Percentiles rank a stretch among this genome's conserved stretches.
Conservation (phyloP, 768 basidiomycete genomes). For the Clitopilus passeckerianus region DNA sequence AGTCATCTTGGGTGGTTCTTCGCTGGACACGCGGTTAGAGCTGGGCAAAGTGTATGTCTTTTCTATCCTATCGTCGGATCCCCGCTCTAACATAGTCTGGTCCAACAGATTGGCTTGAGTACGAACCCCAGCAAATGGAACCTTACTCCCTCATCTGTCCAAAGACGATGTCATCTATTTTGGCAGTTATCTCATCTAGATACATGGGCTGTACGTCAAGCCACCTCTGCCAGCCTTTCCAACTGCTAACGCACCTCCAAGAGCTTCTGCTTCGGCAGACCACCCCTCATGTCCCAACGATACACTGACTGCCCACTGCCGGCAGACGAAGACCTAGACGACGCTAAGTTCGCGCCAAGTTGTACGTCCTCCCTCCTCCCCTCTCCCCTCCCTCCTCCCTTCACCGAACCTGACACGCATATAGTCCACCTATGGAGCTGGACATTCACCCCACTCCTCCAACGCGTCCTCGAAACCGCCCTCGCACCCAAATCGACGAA, state of each 20-base stretch:
- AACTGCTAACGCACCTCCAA: conserved; percentile 15
- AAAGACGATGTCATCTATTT: conserved; percentile 52
- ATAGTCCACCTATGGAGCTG: conserved; percentile 53
- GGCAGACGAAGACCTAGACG: conserved; percentile 31
- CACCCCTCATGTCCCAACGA: conserved; percentile 44
- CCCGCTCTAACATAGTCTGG: background rate
- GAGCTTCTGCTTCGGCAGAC: conserved; percentile 62
- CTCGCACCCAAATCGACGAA: conserved; percentile 48
- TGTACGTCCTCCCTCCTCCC: conserved; percentile 28
- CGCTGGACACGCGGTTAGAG: conserved; percentile 53
- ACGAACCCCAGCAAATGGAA: conserved; percentile 58
- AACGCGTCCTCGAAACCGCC: conserved; percentile 42
- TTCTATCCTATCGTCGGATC: background rate
- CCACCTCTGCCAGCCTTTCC: background rate
- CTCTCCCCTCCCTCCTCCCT: background rate
- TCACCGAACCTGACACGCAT: background rate
- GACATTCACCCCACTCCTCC: conserved; percentile 49
- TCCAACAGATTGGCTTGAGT: background rate
- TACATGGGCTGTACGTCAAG: conserved; percentile 46
- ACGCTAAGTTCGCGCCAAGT: conserved; percentile 27
- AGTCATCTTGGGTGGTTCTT: conserved; percentile 50
- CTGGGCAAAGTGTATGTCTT: conserved; percentile 55
- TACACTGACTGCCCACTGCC: conserved; percentile 58
- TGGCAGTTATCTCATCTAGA: conserved; percentile 68
- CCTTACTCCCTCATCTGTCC: conserved; percentile 35